Base-by-base conservation (phyloP, 2,329 filamentous ascomycete species). In the Thielaviopsis populi region DNA sequence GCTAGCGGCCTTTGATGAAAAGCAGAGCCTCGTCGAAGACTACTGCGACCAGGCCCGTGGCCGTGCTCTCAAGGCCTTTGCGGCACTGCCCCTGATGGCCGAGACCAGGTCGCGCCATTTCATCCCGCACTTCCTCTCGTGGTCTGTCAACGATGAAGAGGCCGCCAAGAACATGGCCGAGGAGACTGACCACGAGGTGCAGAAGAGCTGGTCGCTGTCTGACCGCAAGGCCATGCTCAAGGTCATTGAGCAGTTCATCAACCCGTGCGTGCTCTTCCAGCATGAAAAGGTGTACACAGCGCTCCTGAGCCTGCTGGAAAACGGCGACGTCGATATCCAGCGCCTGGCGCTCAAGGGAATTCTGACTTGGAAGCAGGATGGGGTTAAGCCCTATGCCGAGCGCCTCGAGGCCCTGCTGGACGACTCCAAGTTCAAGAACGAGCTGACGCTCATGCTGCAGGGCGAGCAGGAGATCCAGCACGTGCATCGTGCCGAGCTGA, bases 261-360 rank as follows among this genome's bases (percentile, higher is more conserved):
- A 99, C 70, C 90, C 94, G 0, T 88, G 81, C 69, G 90, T 91
- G 0, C 77, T 99, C 3, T 97, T 85, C 73, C 87, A 84, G 70
- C 82, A 87, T 40, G 78, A 83, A 10, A 85, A 89, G 63, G 91
- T 96, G 0, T 88, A 91, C 69, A 75, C 82, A 7, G 84, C 89
- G 17, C 77, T 97, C 27, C 76, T 96, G 19, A 79, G 81, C 40
- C 79, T 96, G 24, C 78, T 96, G 68, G 83, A 85, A 53, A 96
- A 96, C 71, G 94, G 94, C 69, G 94, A 99, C 71, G 80, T 85
- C 2, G 92, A 96, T 68, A 83, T 96, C 17, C 94, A 99, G 72
- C 92, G 87, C 68, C 83, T 86, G 56, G 85, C 91, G 0, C 79
- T 99, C 42, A 91, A 91, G 72, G 88, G 87, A 8, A 82, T 99